Conservation (phyloP, 495 filamentous ascomycete species). For the Penicillium flavigenum region DNA sequence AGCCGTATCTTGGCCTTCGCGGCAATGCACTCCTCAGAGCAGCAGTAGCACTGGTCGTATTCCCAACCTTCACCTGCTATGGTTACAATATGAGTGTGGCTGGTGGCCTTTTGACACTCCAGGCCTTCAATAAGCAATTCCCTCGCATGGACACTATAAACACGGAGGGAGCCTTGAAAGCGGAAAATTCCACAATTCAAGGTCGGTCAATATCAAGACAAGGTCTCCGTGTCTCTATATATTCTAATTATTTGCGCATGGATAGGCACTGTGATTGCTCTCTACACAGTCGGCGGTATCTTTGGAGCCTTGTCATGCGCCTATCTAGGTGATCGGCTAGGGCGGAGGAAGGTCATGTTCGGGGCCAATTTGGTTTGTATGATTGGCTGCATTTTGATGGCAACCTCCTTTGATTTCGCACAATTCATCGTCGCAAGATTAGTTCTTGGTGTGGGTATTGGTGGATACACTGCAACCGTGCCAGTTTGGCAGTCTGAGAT, state of each 20-base stretch:
- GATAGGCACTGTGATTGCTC: slow-evolving; percentile 32
- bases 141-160: slow-evolving; percentile 55
- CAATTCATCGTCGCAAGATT: slow-evolving; percentile 47
- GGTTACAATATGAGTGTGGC: slow-evolving; percentile 53
- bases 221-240: neutral
- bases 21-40: slow-evolving; percentile 36
- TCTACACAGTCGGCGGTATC: slow-evolving; percentile 35
- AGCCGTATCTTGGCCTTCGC: slow-evolving; percentile 37
- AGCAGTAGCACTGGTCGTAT: slow-evolving; percentile 40
- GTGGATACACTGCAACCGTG: slow-evolving; percentile 42
- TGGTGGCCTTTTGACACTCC: slow-evolving; percentile 43
- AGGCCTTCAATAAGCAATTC: slow-evolving; percentile 47
- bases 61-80: slow-evolving; percentile 51
- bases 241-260: too few relatives aligned
- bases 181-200: slow-evolving; percentile 43
- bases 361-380: slow-evolving; percentile 28
- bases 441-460: slow-evolving; percentile 61
- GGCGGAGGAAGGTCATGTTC: slow-evolving; percentile 34
- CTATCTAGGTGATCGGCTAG: slow-evolving; percentile 28
- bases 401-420: slow-evolving; percentile 35
- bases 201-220: slow-evolving; percentile 20
- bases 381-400: slow-evolving; percentile 44
- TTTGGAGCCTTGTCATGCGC: slow-evolving; percentile 33
- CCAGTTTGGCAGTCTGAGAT: slow-evolving; percentile 54
- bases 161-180: slow-evolving; percentile 30